phyloP scores from a whole-genome alignment of 139 green algal species.

The Tetradesmus lagerheimii region DNA sequence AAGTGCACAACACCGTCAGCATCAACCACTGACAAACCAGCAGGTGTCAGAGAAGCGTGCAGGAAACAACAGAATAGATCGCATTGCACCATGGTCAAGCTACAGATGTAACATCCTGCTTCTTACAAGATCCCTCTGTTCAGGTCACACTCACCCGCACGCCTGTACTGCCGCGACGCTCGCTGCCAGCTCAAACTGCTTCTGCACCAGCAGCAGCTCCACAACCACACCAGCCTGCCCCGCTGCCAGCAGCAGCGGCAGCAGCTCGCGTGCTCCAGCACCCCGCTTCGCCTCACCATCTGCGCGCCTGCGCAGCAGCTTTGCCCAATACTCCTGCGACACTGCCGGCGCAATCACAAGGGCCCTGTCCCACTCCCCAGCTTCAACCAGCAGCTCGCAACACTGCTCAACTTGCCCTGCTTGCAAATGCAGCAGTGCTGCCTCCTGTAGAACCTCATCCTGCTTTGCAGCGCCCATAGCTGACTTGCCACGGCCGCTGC shows the following conservation, averaged over 20 bases:
- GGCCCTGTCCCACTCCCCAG: constrained; percentile 49
- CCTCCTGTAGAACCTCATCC: constrained; percentile 49
- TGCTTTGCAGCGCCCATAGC: constrained; percentile 8
- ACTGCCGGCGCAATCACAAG: constrained; percentile 51
- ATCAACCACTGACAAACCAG: neutral
- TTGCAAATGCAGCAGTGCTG: constrained; percentile 51
- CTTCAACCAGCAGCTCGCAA: constrained; percentile 54
- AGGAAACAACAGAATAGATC: too few relatives aligned
- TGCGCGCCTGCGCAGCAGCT: constrained; percentile 43
- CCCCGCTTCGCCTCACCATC: constrained; percentile 21
- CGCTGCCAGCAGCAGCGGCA: constrained; percentile 52
- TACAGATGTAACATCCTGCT: too few relatives aligned
- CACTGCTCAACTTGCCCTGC: constrained; percentile 57
- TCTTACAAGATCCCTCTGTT: too few relatives aligned
- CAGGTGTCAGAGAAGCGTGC: neutral
- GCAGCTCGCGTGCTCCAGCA: constrained; percentile 33
- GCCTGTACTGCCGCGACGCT: constrained; percentile 53
- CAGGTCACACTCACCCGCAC: constrained; percentile 41
- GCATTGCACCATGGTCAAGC: too few relatives aligned
- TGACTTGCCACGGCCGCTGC: neutral
- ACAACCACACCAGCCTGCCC: constrained; percentile 35
- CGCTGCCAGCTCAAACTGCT: constrained; percentile 44
- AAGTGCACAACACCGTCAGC: neutral
- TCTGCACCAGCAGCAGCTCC: constrained; percentile 38
- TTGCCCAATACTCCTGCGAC: constrained; percentile 46